Evolutionary conservation across 2,329 filamentous ascomycete genomes (phyloP).

Genomic region (Alternaria metachromatica): DNA sequence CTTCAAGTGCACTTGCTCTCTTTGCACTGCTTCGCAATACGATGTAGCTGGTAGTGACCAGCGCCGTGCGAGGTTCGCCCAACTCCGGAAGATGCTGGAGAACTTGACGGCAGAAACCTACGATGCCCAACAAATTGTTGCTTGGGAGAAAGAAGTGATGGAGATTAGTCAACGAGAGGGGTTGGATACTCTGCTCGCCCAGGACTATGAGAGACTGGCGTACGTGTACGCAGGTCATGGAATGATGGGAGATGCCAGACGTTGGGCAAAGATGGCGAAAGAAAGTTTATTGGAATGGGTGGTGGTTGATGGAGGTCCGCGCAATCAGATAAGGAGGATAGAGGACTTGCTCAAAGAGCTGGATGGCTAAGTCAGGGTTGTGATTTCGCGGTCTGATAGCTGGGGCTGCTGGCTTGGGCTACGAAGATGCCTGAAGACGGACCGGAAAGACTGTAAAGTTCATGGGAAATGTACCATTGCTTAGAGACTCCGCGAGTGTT

Average conservation of each 20-base stretch:
- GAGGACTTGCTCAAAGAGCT: slow-evolving; percentile 28
- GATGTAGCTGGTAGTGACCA: slow-evolving; percentile 26
- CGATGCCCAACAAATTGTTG: slow-evolving; percentile 27
- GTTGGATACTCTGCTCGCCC: slow-evolving; percentile 26
- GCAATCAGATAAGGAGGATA: slow-evolving; percentile 21
- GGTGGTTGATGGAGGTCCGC: slow-evolving; percentile 23
- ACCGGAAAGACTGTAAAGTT: background rate
- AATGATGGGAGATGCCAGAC: slow-evolving; percentile 18
- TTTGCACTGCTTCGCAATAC: slow-evolving; percentile 25
- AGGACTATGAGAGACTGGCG: slow-evolving; percentile 33
- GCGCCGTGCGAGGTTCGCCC: slow-evolving; percentile 23
- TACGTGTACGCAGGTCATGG: slow-evolving; percentile 32
- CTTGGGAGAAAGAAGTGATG: slow-evolving; percentile 33
- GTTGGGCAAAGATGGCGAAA: slow-evolving; percentile 28
- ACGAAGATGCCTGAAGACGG: background rate
- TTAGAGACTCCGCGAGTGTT: background rate
- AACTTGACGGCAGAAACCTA: slow-evolving; percentile 28
- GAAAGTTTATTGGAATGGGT: slow-evolving; percentile 28
- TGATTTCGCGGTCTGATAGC: background rate
- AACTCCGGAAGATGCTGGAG: slow-evolving; percentile 19
- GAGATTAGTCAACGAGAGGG: slow-evolving; percentile 29
- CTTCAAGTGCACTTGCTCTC: slow-evolving; percentile 29
- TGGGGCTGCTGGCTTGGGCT: background rate
- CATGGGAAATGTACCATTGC: background rate
- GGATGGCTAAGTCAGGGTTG: background rate